phyloP scores from a whole-genome alignment of 208 protist species.

The Willaertia magna region DNA sequence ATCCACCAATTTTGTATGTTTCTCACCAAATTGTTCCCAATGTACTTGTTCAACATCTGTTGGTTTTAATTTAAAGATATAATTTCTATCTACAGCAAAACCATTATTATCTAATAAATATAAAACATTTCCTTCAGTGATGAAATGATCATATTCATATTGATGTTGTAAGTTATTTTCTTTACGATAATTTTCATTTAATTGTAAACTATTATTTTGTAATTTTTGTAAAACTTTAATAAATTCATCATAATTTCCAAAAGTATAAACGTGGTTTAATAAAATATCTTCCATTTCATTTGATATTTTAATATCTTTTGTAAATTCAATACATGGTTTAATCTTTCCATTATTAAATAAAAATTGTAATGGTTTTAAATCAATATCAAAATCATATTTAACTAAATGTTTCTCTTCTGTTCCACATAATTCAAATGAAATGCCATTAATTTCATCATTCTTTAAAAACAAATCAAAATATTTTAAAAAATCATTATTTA shows the following conservation, averaged over 20 bases:
- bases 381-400: conserved; percentile 6
- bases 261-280: no score
- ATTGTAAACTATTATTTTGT: not conserved
- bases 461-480: not conserved
- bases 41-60: not conserved
- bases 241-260: not conserved
- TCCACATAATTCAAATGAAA: conserved; percentile 1
- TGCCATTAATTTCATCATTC: not conserved
- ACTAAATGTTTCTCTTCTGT: not conserved
- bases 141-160: conserved; percentile 7
- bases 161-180: not conserved
- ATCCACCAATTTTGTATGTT: not conserved
- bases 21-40: not conserved
- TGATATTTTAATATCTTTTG: no score
- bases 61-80: not conserved
- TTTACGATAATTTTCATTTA: not conserved
- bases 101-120: not conserved
- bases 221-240: not conserved
- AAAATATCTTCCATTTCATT: no score
- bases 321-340: not conserved
- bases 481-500: no score
- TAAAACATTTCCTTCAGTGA: not conserved
- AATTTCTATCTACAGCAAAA: not conserved
- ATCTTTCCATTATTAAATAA: not conserved
- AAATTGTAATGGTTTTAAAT: not conserved